Base-by-base conservation (phyloP, 1,284 basidiomycete genomes). In the Neolentinus lepideus region DNA sequence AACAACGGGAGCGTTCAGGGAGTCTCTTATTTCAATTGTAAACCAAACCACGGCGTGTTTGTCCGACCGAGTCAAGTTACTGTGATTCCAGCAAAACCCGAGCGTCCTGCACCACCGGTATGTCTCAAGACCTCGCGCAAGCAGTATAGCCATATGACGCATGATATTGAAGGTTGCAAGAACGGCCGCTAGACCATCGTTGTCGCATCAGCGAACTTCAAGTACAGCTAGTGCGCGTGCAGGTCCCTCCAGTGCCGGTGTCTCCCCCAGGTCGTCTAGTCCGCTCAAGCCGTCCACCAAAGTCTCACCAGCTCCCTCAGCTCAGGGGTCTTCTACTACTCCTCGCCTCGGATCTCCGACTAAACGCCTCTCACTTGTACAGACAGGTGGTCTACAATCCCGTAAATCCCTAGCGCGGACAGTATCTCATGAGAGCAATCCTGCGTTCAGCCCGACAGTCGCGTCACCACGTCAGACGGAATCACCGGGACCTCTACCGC, bases 1-100 rank as follows among this genome's bases (percentile, higher is more conserved):
- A 99, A 99, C 74, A 90, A 99, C 65, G 97, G 97, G 1, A 81
- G 84, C 1, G 91, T 99, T 0, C 79, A 88, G 51, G 94, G 90
- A 26, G 76, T 87, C 56, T 64, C 73, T 8, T 99, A 99, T 75
- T 99, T 99, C 70, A 78, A 77, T 16, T 96, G 93, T 72, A 78
- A 81, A 62, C 76, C 80, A 54, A 77, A 78, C 35, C 76, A 91
- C 69, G 97, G 97, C 48, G 89, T 98, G 43, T 99, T 99, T 69
- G 89, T 98, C 3, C 79, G 94, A 22, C 85, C 90, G 0, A 90
- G 88, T 66, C 92, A 95, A 69, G 90, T 98, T 58, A 91, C 84
- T 65, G 66, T 84, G 1, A 67, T 85, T 21, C 69, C 78, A 59
- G 67, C 72, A n/a, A 68, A 74, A 53, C 64, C 66, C 52, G 81